Evolutionary conservation across 495 filamentous ascomycete species (phyloP), one percentile per base, ranked within the genome.

Genomic region (Elaphomyces granulatus): DNA sequence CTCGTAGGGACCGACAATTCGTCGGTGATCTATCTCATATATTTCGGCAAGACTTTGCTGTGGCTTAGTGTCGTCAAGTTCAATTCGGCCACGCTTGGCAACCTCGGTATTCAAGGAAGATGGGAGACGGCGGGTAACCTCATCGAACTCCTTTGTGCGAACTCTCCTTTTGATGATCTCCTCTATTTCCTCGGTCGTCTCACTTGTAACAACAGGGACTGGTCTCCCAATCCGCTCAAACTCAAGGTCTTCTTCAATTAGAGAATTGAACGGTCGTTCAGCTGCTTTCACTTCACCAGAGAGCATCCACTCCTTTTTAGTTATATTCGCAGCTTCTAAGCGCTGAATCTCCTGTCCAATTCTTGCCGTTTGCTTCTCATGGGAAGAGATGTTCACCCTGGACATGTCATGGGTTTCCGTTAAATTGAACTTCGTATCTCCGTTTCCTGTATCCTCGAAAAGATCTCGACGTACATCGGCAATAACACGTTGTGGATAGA

Each of bases 181-280:
- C 56, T 96, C 90, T 40, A 98, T 92, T 40, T 79, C 80, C 56
- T 94, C 88, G 32, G 76, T 88, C 8, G 92, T 72, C 53, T 95
- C 88, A n/a, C 81, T 78, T 0, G 92, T 96, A 48, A 94, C 85
- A 20, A 95, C 82, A 3, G 88, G 85, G 1, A 94, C 80, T 0
- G 90, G 90, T 55, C 95, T 96, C 44, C 90, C 92, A n/a, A 82
- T 74, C 36, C 90, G 74, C 56, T 98, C 90, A 49, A 95, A 96
- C 38, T 96, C 90, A 10, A 98, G 70, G 45, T 95, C 87, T 59
- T 96, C 80, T 55, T 95, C 92, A 2, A 98, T 72, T 0, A 98
- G 71, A 1, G 87, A 94, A 58, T 98, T 96, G 14, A 86, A 43
- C 0, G 92, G 90, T 34, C 90, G 70, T 42, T 85, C 82, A 2